Base-by-base conservation (phyloP, 2,329 filamentous ascomycete species). In the Aspergillus persii region DNA sequence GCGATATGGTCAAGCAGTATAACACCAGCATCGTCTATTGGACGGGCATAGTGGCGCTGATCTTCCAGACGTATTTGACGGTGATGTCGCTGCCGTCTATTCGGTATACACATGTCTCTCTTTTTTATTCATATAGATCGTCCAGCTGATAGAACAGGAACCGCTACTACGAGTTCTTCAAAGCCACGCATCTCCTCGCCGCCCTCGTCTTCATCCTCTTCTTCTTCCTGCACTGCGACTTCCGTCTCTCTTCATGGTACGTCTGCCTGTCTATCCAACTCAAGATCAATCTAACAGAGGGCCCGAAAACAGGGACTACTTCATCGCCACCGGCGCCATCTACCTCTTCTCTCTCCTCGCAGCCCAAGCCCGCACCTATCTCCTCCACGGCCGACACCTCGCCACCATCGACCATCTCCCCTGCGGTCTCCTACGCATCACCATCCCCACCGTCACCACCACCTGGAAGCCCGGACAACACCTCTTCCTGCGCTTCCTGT, bases 191-290 rank as follows among this genome's bases (percentile, higher is more conserved):
- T 65, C 79, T 82, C 60, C 58, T 83, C 23, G 78, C 79, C 3
- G 84, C 80, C 0, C 62, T 83, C 3, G 64, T 85, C 1, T 87
- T 87, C 63, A 72, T 86, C 18, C 53, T 86, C 8, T 84, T 85
- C 66, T 82, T 87, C 70, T 87, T 87, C 71, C 76, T 85, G 54
- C 85, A 87, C 70, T 86, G 84, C 67, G 80, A 83, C 67, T 82
- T 80, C 68, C 77, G 74, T 0, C 74, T 87, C 11, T 79, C 81
- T 1, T 84, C 83, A 2, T 86, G 82, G 81, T 81, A 66, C 41
- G 66, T 60, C 4, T 23, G 18, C 18, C 30, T 46, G 44, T 39
- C 33, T 30, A 36, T 15, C 33, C 8, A 57, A 51, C n/a, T 12
- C 7, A 2, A 27, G 33, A 11, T 36, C 9, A 36, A 36, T 11